Conservation (phyloP, 495 filamentous ascomycete species). For the Penicillium cataractarum region DNA sequence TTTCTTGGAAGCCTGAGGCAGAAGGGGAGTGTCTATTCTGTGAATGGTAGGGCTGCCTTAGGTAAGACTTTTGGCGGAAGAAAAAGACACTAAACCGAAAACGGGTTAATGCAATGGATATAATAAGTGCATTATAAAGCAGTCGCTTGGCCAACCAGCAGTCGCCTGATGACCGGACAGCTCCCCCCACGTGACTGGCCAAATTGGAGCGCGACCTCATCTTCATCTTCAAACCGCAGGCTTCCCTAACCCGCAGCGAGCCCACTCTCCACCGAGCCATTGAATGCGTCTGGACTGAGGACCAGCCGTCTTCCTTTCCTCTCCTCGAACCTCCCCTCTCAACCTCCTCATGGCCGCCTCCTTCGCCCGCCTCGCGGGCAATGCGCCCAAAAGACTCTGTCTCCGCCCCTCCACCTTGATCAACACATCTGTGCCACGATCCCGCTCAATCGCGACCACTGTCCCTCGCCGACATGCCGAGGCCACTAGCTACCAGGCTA, state of each 20-base stretch:
- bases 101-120: not conserved
- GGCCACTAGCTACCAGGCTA: slow-evolving; percentile 59
- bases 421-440: slow-evolving; percentile 45
- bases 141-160: slow-evolving; percentile 40
- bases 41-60: not conserved
- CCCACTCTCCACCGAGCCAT: slow-evolving; percentile 37
- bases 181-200: slow-evolving; percentile 44
- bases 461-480: slow-evolving; percentile 64
- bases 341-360: slow-evolving; percentile 63
- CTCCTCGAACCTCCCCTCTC: slow-evolving; percentile 29
- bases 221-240: slow-evolving; percentile 34
- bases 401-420: slow-evolving; percentile 52
- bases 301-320: slow-evolving; percentile 33
- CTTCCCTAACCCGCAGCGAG: slow-evolving; percentile 41
- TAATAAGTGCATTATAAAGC: slow-evolving; percentile 26
- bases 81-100: slow-evolving; percentile 6
- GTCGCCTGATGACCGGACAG: slow-evolving; percentile 46
- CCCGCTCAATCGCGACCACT: slow-evolving; percentile 71
- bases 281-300: slow-evolving; percentile 51
- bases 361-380: slow-evolving; percentile 65
- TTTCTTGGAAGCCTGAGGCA: slow-evolving; percentile 41
- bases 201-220: slow-evolving; percentile 48
- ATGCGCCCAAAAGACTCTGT: slow-evolving; percentile 67
- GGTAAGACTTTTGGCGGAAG: not conserved
- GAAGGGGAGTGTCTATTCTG: slow-evolving; percentile 21